Conservation (phyloP, 1,284 basidiomycete species). For the Termitomyces sp. region DNA sequence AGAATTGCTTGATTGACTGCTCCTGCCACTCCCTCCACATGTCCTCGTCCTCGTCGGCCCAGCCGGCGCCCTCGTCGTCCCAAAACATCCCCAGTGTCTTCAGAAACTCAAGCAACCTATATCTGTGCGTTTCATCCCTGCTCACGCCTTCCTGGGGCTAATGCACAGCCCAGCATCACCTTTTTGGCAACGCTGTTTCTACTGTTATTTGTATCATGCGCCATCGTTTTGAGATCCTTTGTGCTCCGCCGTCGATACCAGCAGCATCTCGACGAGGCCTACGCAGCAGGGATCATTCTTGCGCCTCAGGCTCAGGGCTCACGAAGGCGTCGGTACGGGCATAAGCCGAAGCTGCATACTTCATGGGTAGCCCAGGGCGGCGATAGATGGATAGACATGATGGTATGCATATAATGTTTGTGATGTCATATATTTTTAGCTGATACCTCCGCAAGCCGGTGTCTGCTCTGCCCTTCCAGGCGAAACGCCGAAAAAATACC, state of each 20-base stretch:
- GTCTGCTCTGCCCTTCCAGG: constrained; percentile 29
- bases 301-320: constrained; percentile 32
- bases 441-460: constrained; percentile 25
- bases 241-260: constrained; percentile 56
- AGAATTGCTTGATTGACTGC: background rate
- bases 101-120: constrained; percentile 31
- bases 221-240: constrained; percentile 59
- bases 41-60: constrained; percentile 9
- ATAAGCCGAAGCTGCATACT: constrained; percentile 52
- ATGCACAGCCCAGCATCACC: constrained; percentile 45
- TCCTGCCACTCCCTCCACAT: background rate
- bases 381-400: constrained; percentile 42
- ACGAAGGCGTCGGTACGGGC: constrained; percentile 38
- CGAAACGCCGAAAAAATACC: constrained; percentile 27
- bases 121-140: constrained; percentile 25
- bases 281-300: constrained; percentile 40
- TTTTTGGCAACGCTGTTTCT: constrained; percentile 67
- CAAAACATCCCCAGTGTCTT: constrained; percentile 4
- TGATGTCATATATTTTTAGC: constrained; percentile 5
- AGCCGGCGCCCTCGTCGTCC: constrained; percentile 1
- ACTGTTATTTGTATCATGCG: constrained; percentile 57
- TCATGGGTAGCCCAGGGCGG: constrained; percentile 35
- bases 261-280: constrained; percentile 42
- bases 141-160: background rate
- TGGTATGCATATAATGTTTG: constrained; percentile 30